Conservation (phyloP, 495 filamentous ascomycete species). For the Apodospora peruviana region DNA sequence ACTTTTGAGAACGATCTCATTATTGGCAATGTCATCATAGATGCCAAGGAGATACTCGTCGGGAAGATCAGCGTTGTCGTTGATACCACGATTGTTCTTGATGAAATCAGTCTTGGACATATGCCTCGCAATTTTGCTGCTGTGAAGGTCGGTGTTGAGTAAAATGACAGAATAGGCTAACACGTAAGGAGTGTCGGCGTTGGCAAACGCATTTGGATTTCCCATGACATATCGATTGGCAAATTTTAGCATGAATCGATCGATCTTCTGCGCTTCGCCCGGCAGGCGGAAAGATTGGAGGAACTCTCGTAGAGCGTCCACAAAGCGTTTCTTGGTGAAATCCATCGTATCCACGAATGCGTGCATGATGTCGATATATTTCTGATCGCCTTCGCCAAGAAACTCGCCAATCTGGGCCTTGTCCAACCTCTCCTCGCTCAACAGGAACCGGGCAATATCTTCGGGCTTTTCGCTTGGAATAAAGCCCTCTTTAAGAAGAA, state of each 20-base stretch:
- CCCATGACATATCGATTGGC: slow-evolving; percentile 90
- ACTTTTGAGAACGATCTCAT: slow-evolving; percentile 92
- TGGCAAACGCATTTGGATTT: slow-evolving; percentile 96
- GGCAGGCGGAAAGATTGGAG: slow-evolving; percentile 92
- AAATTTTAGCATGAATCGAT: slow-evolving; percentile 99
- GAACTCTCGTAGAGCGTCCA: slow-evolving; percentile 85
- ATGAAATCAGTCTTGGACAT: slow-evolving; percentile 98
- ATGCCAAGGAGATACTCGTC: slow-evolving; percentile 87
- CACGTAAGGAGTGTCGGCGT: slow-evolving; percentile 96
- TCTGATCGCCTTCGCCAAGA: slow-evolving; percentile 84
- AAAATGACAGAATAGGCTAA: slow-evolving; percentile 94
- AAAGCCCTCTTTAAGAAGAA: slow-evolving; percentile 76
- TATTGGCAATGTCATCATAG: slow-evolving; percentile 82
- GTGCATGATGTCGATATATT: slow-evolving; percentile 97
- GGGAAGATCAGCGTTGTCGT: slow-evolving; percentile 89
- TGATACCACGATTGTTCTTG: slow-evolving; percentile 98
- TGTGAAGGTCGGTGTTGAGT: slow-evolving; percentile 95
- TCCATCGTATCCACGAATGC: slow-evolving; percentile 96
- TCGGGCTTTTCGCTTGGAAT: slow-evolving; percentile 68
- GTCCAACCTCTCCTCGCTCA: slow-evolving; percentile 69
- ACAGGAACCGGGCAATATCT: slow-evolving; percentile 80
- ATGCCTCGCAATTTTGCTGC: slow-evolving; percentile 71
- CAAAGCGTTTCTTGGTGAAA: slow-evolving; percentile 87
- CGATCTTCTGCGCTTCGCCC: slow-evolving; percentile 97
- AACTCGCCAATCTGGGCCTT: slow-evolving; percentile 93